A percentile compares a stretch with the other conserved stretches of the same genome.
These are phyloP conservation scores for Aspergillus floridensis DNA, from an alignment of 2,329 filamentous ascomycete species.

Conservation along the genomic window DNA sequence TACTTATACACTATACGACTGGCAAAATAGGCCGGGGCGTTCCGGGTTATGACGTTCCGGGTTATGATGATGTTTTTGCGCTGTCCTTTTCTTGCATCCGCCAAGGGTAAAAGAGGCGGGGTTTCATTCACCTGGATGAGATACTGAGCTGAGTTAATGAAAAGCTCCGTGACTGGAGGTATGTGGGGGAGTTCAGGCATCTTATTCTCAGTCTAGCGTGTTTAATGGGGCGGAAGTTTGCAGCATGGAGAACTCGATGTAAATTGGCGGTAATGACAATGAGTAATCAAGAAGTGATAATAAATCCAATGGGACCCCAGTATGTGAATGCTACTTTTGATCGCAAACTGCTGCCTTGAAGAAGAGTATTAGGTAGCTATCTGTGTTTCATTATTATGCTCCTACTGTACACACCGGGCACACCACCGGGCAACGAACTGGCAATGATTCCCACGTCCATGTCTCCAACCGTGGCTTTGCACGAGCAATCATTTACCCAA, in stretches of 20 bases:
- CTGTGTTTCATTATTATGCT: too few relatives aligned
- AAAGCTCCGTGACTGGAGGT: not conserved
- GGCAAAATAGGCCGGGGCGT: slow-evolving; percentile 3
- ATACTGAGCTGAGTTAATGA: not conserved
- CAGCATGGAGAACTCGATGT: not conserved
- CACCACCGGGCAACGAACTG: too few relatives aligned
- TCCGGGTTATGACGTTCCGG: not conserved
- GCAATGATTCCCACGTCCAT: too few relatives aligned
- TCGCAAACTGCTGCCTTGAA: not conserved
- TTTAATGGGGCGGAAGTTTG: not conserved
- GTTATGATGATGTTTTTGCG: not conserved
- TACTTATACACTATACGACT: not conserved
- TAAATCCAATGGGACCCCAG: not conserved
- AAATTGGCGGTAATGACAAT: not conserved
- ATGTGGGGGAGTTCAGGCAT: not conserved
- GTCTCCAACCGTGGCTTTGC: too few relatives aligned
- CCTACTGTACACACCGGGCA: too few relatives aligned
- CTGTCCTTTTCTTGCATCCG: not conserved
- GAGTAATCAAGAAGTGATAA: not conserved
- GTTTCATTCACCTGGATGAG: not conserved
- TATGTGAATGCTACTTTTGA: not conserved
- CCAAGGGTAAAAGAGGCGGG: not conserved
- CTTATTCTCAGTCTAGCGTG: not conserved
- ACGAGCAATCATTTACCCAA: too few relatives aligned
- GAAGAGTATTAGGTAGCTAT: too few relatives aligned